These are phyloP conservation scores for Coniochaeta ligniaria DNA, from an alignment of 2,329 filamentous ascomycete species.

Conservation along the genomic window DNA sequence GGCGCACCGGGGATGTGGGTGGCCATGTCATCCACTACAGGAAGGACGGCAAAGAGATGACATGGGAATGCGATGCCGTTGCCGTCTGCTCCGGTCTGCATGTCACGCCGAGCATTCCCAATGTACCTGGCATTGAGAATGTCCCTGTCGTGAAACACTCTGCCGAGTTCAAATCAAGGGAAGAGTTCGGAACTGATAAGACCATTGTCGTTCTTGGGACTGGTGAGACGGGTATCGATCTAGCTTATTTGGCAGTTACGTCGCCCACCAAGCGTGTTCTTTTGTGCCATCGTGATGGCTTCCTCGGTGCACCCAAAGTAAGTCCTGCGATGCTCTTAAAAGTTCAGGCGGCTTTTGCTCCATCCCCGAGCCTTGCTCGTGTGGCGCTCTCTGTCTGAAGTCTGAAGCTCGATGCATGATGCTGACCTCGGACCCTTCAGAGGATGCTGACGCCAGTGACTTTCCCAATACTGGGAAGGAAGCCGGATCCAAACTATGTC, in stretches of 20 bases:
- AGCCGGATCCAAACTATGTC: conserved; percentile 11
- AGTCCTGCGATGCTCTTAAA: not conserved
- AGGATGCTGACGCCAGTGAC: conserved; percentile 8
- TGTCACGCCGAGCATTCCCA: conserved; percentile 21
- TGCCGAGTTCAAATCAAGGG: conserved; percentile 24
- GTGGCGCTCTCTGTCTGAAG: not conserved
- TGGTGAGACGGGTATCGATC: conserved; percentile 29
- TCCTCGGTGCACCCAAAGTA: conserved; percentile 27
- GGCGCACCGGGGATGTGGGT: conserved; percentile 3
- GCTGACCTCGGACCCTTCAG: not conserved
- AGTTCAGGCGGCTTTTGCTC: not conserved
- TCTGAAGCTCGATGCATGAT: not conserved
- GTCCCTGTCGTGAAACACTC: conserved; percentile 23
- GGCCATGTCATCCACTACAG: conserved; percentile 14
- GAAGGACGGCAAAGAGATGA: not conserved
- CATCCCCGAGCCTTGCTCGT: not conserved
- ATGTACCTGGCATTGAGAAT: conserved; percentile 21
- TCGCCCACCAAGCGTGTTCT: conserved; percentile 25
- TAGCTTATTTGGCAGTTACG: conserved; percentile 27
- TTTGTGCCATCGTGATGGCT: conserved; percentile 28
- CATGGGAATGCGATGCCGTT: conserved; percentile 25
- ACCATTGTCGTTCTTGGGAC: conserved; percentile 27
- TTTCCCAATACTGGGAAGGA: conserved; percentile 9
- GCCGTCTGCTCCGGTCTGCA: conserved; percentile 29
- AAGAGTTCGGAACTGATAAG: conserved; percentile 23